Base-by-base conservation (phyloP, 2,329 filamentous ascomycete species). In the Penicillium sp. region DNA sequence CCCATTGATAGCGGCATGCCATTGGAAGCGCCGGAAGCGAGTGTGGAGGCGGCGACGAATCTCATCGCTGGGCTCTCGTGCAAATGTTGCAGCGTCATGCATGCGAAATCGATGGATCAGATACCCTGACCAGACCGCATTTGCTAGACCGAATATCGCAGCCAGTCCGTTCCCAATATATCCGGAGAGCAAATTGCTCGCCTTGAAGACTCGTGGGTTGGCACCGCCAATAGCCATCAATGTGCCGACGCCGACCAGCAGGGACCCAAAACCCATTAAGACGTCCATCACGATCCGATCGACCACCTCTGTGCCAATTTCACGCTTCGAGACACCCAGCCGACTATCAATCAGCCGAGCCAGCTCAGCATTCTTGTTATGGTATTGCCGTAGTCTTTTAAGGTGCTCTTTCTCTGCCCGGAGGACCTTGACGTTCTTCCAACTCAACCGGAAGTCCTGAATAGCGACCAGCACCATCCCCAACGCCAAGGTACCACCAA, bases 161-260 rank as follows among this genome's bases (percentile, higher is more conserved):
- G 79, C 75, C 1, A 79, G 75, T 0, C 75, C 70, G 53, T 84
- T 84, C 2, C 82, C 82, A 16, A 84, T 70, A 54, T 83, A 83
- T 1, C 82, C 82, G 0, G 81, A 83, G 0, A 84, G 64, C 2
- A 83, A 64, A 50, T 84, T 84, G 60, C 78, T 82, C 0, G 77
- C 75, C 0, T 67, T 4, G 51, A 67, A 84, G 0, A 83, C 71
- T 0, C 34, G 54, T 0, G 29, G 66, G 45, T 82, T 71, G 0
- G 71, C 75, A 1, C 82, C 81, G 1, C 71, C 78, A 14, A 83
- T 82, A 9, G 82, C 82, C 75, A 84, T 74, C 53, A 78, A 73
- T 0, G 82, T 83, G 8, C 82, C 82, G 0, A 74, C 61, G 5
- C 76, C 77, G 14, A 84, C 81, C 3, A 83, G 59, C 1, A 83